These are phyloP conservation scores for Trypanosoma theileri DNA, from an alignment of 208 protist genomes.

Conservation along the genomic window DNA sequence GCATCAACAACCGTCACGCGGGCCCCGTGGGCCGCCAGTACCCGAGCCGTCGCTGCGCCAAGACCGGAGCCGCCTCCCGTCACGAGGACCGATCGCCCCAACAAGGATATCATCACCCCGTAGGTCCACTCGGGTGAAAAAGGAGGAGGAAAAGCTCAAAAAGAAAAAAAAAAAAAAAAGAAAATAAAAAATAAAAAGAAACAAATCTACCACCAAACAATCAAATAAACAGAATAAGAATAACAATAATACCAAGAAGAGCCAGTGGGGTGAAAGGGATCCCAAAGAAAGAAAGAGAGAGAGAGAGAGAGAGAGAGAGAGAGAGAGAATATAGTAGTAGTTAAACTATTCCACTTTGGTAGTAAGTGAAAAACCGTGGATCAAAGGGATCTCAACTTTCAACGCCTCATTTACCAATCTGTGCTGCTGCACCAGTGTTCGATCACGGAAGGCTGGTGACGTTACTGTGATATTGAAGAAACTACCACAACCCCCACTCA, in stretches of 20 bases:
- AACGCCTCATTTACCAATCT: constrained; percentile 79
- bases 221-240: not conserved
- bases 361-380: constrained; percentile 87
- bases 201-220: constrained; percentile 1
- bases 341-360: constrained; percentile 37
- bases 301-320: not conserved
- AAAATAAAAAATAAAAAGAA: not conserved
- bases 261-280: too few species aligned
- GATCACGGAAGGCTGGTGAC: constrained; percentile 72
- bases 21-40: constrained; percentile 37
- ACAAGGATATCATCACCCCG: constrained; percentile 30
- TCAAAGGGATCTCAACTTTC: constrained; percentile 78
- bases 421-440: constrained; percentile 83
- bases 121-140: too few species aligned
- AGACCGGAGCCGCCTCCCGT: constrained; percentile 53
- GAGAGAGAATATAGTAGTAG: not conserved
- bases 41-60: constrained; percentile 39
- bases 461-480: constrained; percentile 83
- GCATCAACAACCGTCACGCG: constrained; percentile 52
- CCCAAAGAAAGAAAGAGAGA: constrained; percentile 1
- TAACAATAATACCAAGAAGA: too few species aligned
- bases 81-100: constrained; percentile 40
- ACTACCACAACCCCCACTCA: constrained; percentile 78
- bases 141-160: constrained; percentile 8
- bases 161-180: not conserved